Conservation (phyloP, 1,284 basidiomycete species). For the Papiliotrema flavescens region DNA sequence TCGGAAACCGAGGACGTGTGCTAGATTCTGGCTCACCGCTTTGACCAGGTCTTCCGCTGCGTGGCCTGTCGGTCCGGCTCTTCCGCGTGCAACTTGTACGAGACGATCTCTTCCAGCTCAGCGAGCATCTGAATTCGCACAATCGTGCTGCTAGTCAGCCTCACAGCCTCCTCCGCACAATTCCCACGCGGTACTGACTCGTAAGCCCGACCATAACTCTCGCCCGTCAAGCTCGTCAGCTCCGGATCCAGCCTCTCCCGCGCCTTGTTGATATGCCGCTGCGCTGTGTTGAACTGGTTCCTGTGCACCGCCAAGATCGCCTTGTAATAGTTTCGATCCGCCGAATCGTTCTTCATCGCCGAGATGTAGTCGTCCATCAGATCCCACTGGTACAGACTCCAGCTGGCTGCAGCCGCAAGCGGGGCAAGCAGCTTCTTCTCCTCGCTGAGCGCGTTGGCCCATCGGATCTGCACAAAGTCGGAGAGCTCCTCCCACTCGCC, state of each 20-base stretch:
- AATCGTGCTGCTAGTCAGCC: conserved; percentile 63
- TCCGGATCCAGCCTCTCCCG: conserved; percentile 91
- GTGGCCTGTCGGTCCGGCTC: conserved; percentile 84
- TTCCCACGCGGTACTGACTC: conserved; percentile 58
- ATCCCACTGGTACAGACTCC: conserved; percentile 97
- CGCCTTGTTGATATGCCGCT: conserved; percentile 89
- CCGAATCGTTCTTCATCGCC: conserved; percentile 89
- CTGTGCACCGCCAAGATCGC: conserved; percentile 94
- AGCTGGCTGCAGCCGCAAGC: conserved; percentile 93
- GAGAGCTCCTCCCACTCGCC: conserved; percentile 97
- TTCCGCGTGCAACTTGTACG: conserved; percentile 91
- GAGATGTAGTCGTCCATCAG: conserved; percentile 97
- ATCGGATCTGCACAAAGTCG: conserved; percentile 80
- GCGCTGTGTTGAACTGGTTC: conserved; percentile 88
- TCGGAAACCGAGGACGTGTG: not conserved
- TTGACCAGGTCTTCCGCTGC: conserved; percentile 93
- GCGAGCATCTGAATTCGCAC: conserved; percentile 98
- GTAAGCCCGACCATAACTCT: conserved; percentile 94
- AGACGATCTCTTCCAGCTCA: conserved; percentile 95
- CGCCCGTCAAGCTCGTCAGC: conserved; percentile 85
- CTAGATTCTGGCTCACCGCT: conserved; percentile 57
- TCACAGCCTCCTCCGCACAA: not conserved
- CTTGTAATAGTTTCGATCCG: conserved; percentile 93
- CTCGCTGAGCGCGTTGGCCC: conserved; percentile 78
- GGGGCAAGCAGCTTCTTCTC: conserved; percentile 90